phyloP scores from a whole-genome alignment of 768 basidiomycete species.

The Serendipita sp. region DNA sequence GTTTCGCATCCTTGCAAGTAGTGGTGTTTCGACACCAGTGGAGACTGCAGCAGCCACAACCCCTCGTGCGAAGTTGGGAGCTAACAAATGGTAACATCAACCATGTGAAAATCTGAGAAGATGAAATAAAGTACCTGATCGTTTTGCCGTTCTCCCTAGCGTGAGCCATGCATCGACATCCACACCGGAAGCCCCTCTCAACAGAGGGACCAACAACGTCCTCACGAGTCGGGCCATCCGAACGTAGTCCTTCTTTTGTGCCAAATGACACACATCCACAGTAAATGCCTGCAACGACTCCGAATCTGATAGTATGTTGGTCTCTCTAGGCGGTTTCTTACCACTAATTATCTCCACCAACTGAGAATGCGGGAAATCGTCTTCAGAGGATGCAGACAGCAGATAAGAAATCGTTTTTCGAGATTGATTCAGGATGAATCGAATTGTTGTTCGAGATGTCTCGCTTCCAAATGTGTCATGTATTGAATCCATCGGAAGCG shows the following conservation, averaged over 20 bases:
- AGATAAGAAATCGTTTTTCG: not conserved
- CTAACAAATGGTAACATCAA: conserved; percentile 24
- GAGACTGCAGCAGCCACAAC: conserved; percentile 46
- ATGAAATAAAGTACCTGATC: conserved; percentile 29
- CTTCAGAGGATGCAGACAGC: not conserved
- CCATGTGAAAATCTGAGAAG: not conserved
- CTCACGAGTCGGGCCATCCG: conserved; percentile 46
- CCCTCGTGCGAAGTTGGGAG: conserved; percentile 50
- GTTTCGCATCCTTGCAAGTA: conserved; percentile 69
- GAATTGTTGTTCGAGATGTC: conserved; percentile 18
- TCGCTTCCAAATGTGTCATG: not conserved
- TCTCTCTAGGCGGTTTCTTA: conserved; percentile 7
- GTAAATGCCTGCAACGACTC: conserved; percentile 16
- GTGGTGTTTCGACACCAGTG: conserved; percentile 49
- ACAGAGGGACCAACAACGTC: conserved; percentile 40
- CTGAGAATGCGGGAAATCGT: not conserved
- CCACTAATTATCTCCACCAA: not conserved
- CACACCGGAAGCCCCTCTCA: conserved; percentile 38
- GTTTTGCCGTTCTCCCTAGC: conserved; percentile 49
- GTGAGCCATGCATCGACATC: conserved; percentile 70
- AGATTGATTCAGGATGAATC: not conserved
- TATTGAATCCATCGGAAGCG: conserved; percentile 11
- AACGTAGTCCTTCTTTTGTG: conserved; percentile 27
- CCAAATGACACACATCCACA: conserved; percentile 20
- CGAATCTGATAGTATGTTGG: not conserved